phyloP scores from a whole-genome alignment of 1,284 basidiomycete species.

The Singerocomus rubriflavus region DNA sequence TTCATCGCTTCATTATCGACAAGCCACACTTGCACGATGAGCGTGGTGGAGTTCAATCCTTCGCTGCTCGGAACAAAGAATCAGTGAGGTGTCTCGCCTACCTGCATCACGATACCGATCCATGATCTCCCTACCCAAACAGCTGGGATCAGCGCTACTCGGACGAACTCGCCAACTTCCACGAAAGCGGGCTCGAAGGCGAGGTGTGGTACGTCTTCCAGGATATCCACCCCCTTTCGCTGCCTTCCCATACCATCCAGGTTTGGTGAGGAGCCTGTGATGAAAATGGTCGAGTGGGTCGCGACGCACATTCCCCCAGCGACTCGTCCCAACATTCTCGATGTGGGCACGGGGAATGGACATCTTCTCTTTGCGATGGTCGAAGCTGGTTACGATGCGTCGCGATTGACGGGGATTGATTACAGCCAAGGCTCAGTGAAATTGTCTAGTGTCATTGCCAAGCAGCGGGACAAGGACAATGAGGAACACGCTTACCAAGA shows the following conservation, averaged over 20 bases:
- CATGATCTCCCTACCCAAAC: constrained; percentile 1
- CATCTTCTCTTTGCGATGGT: constrained; percentile 72
- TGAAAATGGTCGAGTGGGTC: constrained; percentile 78
- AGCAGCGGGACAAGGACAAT: constrained; percentile 32
- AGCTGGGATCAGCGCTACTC: constrained; percentile 76
- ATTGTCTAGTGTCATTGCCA: constrained; percentile 53
- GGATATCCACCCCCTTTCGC: not conserved
- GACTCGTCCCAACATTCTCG: constrained; percentile 51
- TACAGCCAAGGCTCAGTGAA: constrained; percentile 75
- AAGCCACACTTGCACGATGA: constrained; percentile 13
- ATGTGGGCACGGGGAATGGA: constrained; percentile 87
- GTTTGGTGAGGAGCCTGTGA: constrained; percentile 81
- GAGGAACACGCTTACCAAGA: constrained; percentile 21
- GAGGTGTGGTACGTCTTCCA: constrained; percentile 69
- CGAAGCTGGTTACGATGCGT: constrained; percentile 60
- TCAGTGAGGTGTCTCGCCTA: constrained; percentile 39
- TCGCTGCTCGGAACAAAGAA: constrained; percentile 72
- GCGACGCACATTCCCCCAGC: constrained; percentile 48
- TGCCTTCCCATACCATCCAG: constrained; percentile 37
- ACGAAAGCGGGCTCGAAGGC: constrained; percentile 84
- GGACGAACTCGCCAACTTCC: constrained; percentile 71
- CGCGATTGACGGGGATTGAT: constrained; percentile 70
- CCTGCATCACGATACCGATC: not conserved
- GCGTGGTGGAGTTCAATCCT: constrained; percentile 42
- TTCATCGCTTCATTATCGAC: not conserved